Evolutionary conservation across 2,329 filamentous ascomycete species (phyloP).

Genomic region (Parascedosporium putredinis): DNA sequence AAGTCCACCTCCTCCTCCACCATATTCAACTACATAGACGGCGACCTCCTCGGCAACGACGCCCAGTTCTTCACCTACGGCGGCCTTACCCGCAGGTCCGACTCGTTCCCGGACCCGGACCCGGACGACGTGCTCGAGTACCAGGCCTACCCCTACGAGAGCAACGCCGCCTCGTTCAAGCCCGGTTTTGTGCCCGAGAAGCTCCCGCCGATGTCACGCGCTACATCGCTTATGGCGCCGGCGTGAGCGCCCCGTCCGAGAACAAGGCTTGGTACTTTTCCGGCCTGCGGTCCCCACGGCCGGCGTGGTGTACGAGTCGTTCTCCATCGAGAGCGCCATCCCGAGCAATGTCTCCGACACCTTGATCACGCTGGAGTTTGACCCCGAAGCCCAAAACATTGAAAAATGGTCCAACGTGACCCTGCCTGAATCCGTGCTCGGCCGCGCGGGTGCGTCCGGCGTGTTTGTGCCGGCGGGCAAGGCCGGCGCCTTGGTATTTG

Average conservation of each 20-base stretch:
- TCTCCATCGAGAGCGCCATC: constrained; percentile 22
- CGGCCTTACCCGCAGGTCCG: constrained; percentile 33
- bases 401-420: constrained; percentile 49
- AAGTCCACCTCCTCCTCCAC: constrained; percentile 39
- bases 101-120: constrained; percentile 26
- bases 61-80: constrained; percentile 55
- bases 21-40: constrained; percentile 48
- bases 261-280: constrained; percentile 64
- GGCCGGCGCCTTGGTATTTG: constrained; percentile 64
- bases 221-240: constrained; percentile 55
- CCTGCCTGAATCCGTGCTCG: constrained; percentile 35
- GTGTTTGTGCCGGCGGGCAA: constrained; percentile 70
- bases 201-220: constrained; percentile 40
- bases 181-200: constrained; percentile 29
- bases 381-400: constrained; percentile 40
- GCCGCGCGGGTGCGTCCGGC: constrained; percentile 52
- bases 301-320: constrained; percentile 35
- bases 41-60: constrained; percentile 55
- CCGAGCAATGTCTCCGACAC: constrained; percentile 36
- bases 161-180: constrained; percentile 20
- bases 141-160: constrained; percentile 27
- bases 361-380: constrained; percentile 42
- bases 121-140: constrained; percentile 38
- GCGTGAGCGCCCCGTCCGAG: constrained; percentile 56
- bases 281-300: constrained; percentile 42